Evolutionary conservation across 768 basidiomycete species (phyloP), one percentile per base, ranked within the genome.

Genomic region (Russula sp.): DNA sequence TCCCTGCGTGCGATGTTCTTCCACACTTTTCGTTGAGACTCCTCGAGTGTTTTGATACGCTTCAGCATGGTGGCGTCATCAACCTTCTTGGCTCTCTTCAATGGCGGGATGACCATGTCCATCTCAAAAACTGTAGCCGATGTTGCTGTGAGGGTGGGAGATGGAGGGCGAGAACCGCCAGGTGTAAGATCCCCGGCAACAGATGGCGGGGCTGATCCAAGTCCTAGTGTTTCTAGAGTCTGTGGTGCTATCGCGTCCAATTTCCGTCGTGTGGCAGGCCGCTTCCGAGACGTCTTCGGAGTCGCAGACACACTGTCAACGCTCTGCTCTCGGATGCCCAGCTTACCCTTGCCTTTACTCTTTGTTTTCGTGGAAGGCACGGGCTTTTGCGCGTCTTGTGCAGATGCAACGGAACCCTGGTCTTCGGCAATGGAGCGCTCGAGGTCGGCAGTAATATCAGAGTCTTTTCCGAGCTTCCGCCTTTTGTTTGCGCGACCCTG

Each of bases 21-120:
- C 94, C 94, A 96, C 9, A 93, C 87, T 75, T 92, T 94, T 62
- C 83, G 81, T 75, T 94, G 93, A 0, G 88, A 79, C 68, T 94
- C 94, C 71, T 93, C 92, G 35, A 94, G 72, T 6, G 84, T 79
- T 72, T 85, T 87, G 62, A 92, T 78, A 45, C 91, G 84, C 70
- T 91, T 91, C 31, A 82, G 72, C 81, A 89, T 87, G 3, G 83
- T 80, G 60, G 73, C 76, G 51, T 88, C 88, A 59, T 92, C 91
- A 2, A 89, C 77, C 72, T 86, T 89, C 73, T 88, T 90, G 6
- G 89, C 89, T 69, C 80, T 84, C 75, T 80, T 89, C 70, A 92
- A 74, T 13, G 86, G 84, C 6, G 88, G 89, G 44, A 88, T 80
- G 8, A 74, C 70, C 65, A 89, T 88, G 63, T 87, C 84, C 44